These are phyloP conservation scores for Ogataea corticis DNA, from an alignment of 805 yeast species.

Conservation along the genomic window DNA sequence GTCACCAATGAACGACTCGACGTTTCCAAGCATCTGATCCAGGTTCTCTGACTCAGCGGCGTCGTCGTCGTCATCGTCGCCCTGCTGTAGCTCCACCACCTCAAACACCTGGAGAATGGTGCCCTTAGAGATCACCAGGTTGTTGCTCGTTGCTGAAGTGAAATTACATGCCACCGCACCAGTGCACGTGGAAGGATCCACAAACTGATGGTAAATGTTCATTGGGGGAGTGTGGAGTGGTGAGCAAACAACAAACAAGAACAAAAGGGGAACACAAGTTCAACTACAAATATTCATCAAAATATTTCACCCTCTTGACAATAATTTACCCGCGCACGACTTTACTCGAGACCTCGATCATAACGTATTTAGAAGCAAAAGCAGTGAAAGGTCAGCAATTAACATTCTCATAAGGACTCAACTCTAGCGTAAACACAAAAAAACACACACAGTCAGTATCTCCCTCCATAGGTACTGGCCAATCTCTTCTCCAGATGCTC, in stretches of 20 bases:
- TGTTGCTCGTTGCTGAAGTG: slow-evolving; percentile 41
- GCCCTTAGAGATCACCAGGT: slow-evolving; percentile 70
- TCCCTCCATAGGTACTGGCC: slow-evolving; percentile 63
- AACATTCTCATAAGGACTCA: too few species aligned
- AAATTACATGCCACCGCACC: slow-evolving; percentile 53
- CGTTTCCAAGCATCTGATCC: slow-evolving; percentile 16
- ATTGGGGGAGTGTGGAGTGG: slow-evolving; percentile 35
- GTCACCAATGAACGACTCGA: slow-evolving; percentile 24
- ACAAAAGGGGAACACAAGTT: too few species aligned
- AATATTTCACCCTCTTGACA: too few species aligned
- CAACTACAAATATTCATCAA: too few species aligned
- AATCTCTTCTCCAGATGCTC: slow-evolving; percentile 66
- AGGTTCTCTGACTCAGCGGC: neutral
- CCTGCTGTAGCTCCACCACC: slow-evolving; percentile 32
- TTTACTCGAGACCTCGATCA: too few species aligned
- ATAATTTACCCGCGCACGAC: too few species aligned
- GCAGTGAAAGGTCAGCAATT: too few species aligned
- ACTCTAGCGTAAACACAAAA: too few species aligned
- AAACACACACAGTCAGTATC: neutral
- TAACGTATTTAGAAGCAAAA: too few species aligned
- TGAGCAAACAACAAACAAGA: too few species aligned
- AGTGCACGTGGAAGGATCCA: slow-evolving; percentile 74
- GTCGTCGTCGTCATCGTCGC: slow-evolving; percentile 18
- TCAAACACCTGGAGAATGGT: slow-evolving; percentile 65
- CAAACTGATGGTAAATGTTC: slow-evolving; percentile 79